A percentile compares a stretch with the other conserved stretches of the same genome.
These are phyloP conservation scores for Gymnopilus dilepis DNA, from an alignment of 768 basidiomycete genomes.

Conservation along the genomic window DNA sequence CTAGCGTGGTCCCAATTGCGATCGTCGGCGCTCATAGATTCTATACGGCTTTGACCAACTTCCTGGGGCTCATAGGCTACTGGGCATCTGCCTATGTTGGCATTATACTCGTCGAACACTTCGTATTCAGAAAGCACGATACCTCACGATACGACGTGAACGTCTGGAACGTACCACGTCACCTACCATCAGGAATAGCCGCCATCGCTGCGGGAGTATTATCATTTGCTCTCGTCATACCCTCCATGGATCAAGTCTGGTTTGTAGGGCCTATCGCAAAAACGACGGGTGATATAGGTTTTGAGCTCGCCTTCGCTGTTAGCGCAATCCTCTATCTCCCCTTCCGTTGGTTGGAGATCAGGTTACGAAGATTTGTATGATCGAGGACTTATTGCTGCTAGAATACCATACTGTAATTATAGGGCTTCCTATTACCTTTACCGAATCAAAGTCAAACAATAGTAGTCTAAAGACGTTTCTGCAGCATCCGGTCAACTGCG, in stretches of 20 bases:
- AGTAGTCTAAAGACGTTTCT: too few relatives aligned
- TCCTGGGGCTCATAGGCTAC: slow-evolving; percentile 77
- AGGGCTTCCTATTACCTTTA: too few relatives aligned
- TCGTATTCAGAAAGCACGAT: slow-evolving; percentile 62
- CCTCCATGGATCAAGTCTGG: slow-evolving; percentile 80
- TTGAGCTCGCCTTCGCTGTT: slow-evolving; percentile 69
- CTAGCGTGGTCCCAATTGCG: slow-evolving; percentile 71
- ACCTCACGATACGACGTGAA: slow-evolving; percentile 56
- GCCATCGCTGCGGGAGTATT: slow-evolving; percentile 59
- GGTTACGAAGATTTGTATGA: slow-evolving; percentile 24
- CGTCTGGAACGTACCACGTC: slow-evolving; percentile 59
- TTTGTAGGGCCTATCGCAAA: slow-evolving; percentile 75
- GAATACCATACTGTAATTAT: too few relatives aligned
- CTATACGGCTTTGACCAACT: slow-evolving; percentile 71
- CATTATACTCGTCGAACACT: slow-evolving; percentile 72
- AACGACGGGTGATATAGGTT: slow-evolving; percentile 80
- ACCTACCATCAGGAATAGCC: slow-evolving; percentile 71
- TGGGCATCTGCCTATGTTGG: slow-evolving; percentile 67
- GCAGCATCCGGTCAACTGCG: too few relatives aligned
- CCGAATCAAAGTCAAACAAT: too few relatives aligned
- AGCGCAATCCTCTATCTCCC: slow-evolving; percentile 61
- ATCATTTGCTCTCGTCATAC: slow-evolving; percentile 64
- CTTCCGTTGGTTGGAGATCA: slow-evolving; percentile 56
- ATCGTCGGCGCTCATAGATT: slow-evolving; percentile 79
- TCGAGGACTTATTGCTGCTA: too few relatives aligned